Percentiles rank a stretch among this genome's conserved stretches.
Conservation (phyloP, 2,329 filamentous ascomycete genomes). For the Graphilbum ipis-grandicollis region DNA sequence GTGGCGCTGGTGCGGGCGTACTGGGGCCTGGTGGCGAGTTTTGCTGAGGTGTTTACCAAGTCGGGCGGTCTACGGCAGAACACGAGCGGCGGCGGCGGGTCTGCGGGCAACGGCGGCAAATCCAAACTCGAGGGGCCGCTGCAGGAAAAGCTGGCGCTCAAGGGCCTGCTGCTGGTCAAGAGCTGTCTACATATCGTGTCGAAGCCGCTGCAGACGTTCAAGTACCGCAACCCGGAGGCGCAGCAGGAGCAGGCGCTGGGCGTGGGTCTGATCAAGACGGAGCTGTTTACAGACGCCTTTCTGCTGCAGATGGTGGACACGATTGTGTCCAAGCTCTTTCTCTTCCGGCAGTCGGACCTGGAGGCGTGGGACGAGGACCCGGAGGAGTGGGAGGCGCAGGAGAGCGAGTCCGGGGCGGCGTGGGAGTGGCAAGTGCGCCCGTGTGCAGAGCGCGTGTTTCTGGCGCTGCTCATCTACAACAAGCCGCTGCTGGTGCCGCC, state of each 20-base stretch:
- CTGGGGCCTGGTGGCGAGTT: slow-evolving; percentile 64
- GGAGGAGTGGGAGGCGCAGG: slow-evolving; percentile 85
- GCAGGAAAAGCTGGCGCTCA: slow-evolving; percentile 63
- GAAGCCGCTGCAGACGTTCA: slow-evolving; percentile 65
- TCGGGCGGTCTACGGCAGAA: slow-evolving; percentile 36
- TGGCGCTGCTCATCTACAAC: slow-evolving; percentile 80
- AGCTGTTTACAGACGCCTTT: slow-evolving; percentile 61
- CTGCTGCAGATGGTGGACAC: slow-evolving; percentile 68
- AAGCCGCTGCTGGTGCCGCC: slow-evolving; percentile 66
- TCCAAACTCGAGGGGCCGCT: slow-evolving; percentile 42
- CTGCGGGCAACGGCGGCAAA: slow-evolving; percentile 18
- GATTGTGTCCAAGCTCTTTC: slow-evolving; percentile 74
- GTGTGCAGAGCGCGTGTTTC: slow-evolving; percentile 84
- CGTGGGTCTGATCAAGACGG: slow-evolving; percentile 48
- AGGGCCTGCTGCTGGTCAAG: slow-evolving; percentile 66
- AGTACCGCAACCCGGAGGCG: slow-evolving; percentile 56
- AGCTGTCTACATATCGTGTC: slow-evolving; percentile 77
- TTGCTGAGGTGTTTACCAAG: slow-evolving; percentile 56
- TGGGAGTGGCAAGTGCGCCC: slow-evolving; percentile 88
- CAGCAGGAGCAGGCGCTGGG: slow-evolving; percentile 62
- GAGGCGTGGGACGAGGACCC: slow-evolving; percentile 88
- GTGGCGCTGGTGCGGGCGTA: slow-evolving; percentile 64
- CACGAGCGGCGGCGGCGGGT: slow-evolving; percentile 16
- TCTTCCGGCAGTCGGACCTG: slow-evolving; percentile 71
- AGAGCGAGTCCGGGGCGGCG: slow-evolving; percentile 68